These are phyloP conservation scores for Acacia melanoxylon DNA, from an alignment of 306 rosid genomes.

Conservation along the genomic window DNA sequence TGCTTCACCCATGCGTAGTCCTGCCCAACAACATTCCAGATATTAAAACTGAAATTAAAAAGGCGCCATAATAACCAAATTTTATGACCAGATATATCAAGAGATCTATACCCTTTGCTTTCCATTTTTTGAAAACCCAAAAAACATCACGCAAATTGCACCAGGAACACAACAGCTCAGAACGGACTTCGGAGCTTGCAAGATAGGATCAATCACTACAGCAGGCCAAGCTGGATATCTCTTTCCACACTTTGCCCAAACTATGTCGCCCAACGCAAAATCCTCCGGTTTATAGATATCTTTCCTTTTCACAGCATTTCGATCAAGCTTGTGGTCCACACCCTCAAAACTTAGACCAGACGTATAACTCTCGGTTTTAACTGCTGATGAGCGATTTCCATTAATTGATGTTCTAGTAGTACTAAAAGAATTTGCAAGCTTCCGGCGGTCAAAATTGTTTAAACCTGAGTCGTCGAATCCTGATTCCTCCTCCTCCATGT, in stretches of 20 bases:
- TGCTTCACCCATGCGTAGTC: slow-evolving; percentile 98
- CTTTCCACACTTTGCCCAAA: slow-evolving; percentile 97
- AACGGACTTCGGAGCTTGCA: slow-evolving; percentile 81
- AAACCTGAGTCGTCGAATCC: slow-evolving; percentile 33
- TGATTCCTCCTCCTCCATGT: slow-evolving; percentile 36
- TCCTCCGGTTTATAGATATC: slow-evolving; percentile 74
- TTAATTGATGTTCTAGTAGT: neutral
- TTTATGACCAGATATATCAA: neutral
- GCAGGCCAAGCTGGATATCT: slow-evolving; percentile 97
- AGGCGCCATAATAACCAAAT: slow-evolving; percentile 7
- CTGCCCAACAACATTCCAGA: slow-evolving; percentile 52
- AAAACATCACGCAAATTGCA: slow-evolving; percentile 91
- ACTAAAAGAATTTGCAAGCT: slow-evolving; percentile 33
- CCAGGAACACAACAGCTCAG: slow-evolving; percentile 68
- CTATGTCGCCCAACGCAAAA: slow-evolving; percentile 86
- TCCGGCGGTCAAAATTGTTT: slow-evolving; percentile 24
- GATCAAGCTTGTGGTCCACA: slow-evolving; percentile 30
- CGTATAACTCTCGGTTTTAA: slow-evolving; percentile 37
- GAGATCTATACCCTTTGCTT: slow-evolving; percentile 63
- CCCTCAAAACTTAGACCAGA: slow-evolving; percentile 49
- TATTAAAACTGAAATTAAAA: neutral
- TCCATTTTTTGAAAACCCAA: slow-evolving; percentile 87
- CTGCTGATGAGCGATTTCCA: slow-evolving; percentile 10
- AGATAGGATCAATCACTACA: slow-evolving; percentile 85
- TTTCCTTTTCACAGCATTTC: slow-evolving; percentile 48